A percentile compares a stretch with the other conserved stretches of the same genome.
These are phyloP conservation scores for Niveomyces coronatus DNA, from an alignment of 2,329 filamentous ascomycete genomes.

Conservation along the genomic window DNA sequence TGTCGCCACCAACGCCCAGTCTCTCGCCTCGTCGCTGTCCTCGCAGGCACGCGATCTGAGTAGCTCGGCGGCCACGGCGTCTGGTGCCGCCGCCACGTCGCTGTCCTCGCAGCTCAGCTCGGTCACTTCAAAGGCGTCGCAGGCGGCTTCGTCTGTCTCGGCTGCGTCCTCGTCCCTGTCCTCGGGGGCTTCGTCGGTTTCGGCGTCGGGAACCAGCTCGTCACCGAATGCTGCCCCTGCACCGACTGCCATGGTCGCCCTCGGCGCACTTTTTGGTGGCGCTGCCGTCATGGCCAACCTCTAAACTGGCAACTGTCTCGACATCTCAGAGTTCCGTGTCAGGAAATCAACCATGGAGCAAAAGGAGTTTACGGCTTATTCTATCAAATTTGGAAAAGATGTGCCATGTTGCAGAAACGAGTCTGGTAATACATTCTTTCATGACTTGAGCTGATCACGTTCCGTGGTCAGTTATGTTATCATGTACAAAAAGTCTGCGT, in stretches of 20 bases:
- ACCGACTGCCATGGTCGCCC: conserved; percentile 32
- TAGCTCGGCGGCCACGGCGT: conserved; percentile 8
- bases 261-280: conserved; percentile 38
- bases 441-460: too few species aligned
- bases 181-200: not conserved
- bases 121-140: conserved; percentile 5
- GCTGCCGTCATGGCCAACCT: conserved; percentile 35
- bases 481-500: too few species aligned
- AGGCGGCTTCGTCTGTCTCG: not conserved
- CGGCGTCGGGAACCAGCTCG: not conserved
- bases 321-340: too few species aligned
- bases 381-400: too few species aligned
- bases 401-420: too few species aligned
- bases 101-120: conserved; percentile 13
- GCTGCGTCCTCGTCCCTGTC: conserved; percentile 1
- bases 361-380: too few species aligned
- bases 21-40: conserved; percentile 10
- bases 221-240: conserved; percentile 19
- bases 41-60: not conserved
- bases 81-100: conserved; percentile 12
- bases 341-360: too few species aligned
- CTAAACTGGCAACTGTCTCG: too few species aligned
- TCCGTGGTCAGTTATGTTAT: too few species aligned
- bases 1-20: conserved; percentile 12
- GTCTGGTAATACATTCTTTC: too few species aligned